Percentiles rank a stretch among this genome's conserved stretches.
These are phyloP conservation scores for Leccinum truebloodii DNA, from an alignment of 768 basidiomycete genomes.

Conservation along the genomic window DNA sequence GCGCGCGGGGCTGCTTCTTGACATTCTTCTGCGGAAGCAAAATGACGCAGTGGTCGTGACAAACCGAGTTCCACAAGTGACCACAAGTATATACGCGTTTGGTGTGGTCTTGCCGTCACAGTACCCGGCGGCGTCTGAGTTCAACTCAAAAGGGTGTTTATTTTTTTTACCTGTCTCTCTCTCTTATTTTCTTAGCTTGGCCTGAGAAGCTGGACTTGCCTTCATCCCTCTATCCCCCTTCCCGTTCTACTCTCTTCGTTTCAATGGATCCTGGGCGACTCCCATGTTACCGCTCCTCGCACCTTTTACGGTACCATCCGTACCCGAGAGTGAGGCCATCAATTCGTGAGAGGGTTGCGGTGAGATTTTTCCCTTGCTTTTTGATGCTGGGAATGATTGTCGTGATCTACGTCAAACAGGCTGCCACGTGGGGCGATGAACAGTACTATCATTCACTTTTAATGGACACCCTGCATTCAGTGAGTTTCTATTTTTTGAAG, in stretches of 20 bases:
- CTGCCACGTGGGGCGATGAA: background rate
- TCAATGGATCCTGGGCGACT: slow-evolving; percentile 20
- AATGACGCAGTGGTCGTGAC: slow-evolving; percentile 11
- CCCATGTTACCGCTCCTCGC: slow-evolving; percentile 31
- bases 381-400: slow-evolving; percentile 13
- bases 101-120: slow-evolving; percentile 30
- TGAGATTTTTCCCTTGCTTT: slow-evolving; percentile 12
- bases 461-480: background rate
- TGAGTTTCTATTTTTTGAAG: slow-evolving; percentile 6
- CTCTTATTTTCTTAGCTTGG: slow-evolving; percentile 2
- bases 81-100: slow-evolving; percentile 20
- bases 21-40: slow-evolving; percentile 19
- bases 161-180: slow-evolving; percentile 7
- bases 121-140: slow-evolving; percentile 24
- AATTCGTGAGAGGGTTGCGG: slow-evolving; percentile 28
- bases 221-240: background rate
- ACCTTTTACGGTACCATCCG: slow-evolving; percentile 31
- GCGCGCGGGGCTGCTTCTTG: background rate
- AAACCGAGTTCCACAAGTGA: slow-evolving; percentile 20
- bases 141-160: slow-evolving; percentile 16
- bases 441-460: background rate
- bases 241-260: background rate
- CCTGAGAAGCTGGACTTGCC: background rate
- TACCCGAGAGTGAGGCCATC: slow-evolving; percentile 28
- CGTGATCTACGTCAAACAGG: slow-evolving; percentile 12